Evolutionary conservation across 768 basidiomycete genomes (phyloP).

Genomic region (Strobilomyces dryophilus): DNA sequence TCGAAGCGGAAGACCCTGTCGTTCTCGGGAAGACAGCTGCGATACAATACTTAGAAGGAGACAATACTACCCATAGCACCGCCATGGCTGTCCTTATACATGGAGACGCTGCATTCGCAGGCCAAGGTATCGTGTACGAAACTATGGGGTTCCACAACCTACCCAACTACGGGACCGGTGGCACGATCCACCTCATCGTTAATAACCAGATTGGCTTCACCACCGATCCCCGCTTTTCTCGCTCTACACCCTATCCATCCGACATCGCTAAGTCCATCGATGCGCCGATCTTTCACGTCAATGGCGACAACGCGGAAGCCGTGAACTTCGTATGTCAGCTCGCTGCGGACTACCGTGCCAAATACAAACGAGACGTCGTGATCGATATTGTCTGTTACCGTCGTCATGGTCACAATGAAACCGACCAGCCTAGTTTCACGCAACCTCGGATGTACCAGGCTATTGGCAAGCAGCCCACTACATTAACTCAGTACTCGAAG

Average conservation of each 20-base stretch:
- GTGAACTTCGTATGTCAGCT: conserved; percentile 98
- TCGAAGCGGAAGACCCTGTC: conserved; percentile 96
- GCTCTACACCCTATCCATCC: conserved; percentile 96
- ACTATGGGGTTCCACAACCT: conserved; percentile 98
- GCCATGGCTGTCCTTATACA: conserved; percentile 96
- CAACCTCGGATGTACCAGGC: conserved; percentile 99
- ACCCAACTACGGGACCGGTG: conserved; percentile 94
- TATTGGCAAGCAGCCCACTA: conserved; percentile 89
- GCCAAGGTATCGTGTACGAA: conserved; percentile 98
- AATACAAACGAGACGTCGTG: conserved; percentile 98
- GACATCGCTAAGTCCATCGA: conserved; percentile 99
- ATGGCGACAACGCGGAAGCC: conserved; percentile 97
- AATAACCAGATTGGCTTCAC: conserved; percentile 99
- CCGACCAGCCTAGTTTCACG: conserved; percentile 97
- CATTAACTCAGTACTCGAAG: conserved; percentile 88
- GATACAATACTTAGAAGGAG: conserved; percentile 91
- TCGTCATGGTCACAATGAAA: conserved; percentile 99
- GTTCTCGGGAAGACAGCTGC: conserved; percentile 99
- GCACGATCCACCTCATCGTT: conserved; percentile 96
- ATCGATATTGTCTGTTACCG: conserved; percentile 99
- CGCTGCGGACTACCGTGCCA: conserved; percentile 96
- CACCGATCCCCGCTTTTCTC: conserved; percentile 95
- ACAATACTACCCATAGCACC: conserved; percentile 71
- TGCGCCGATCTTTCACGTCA: conserved; percentile 98
- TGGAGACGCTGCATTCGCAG: conserved; percentile 98